Percentiles rank a stretch among this genome's conserved stretches.
phyloP scores from a whole-genome alignment of 1,284 basidiomycete genomes.

The Athelia sp. region DNA sequence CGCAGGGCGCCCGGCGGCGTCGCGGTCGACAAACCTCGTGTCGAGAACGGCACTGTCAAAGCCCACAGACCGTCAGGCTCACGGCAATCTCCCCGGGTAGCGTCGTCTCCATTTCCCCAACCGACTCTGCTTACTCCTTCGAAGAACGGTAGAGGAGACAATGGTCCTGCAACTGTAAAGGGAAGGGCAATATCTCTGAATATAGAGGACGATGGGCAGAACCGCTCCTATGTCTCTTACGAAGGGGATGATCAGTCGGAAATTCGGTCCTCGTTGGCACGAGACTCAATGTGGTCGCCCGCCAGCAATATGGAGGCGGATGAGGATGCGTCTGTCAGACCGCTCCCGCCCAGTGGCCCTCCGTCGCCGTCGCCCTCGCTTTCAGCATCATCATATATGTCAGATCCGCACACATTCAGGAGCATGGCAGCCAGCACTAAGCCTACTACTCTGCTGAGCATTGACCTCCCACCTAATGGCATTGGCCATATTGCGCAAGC shows the following conservation, averaged over 20 bases:
- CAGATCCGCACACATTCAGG: constrained; percentile 72
- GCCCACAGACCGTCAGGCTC: background rate
- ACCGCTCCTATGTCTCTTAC: constrained; percentile 28
- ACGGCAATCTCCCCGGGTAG: constrained; percentile 23
- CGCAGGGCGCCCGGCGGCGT: constrained; percentile 35
- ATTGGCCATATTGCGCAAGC: constrained; percentile 92
- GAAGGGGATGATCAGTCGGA: constrained; percentile 45
- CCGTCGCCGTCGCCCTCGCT: constrained; percentile 80
- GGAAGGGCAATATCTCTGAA: constrained; percentile 64
- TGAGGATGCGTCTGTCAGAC: constrained; percentile 85
- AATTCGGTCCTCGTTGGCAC: constrained; percentile 50
- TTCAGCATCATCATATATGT: constrained; percentile 75
- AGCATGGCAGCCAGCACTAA: constrained; percentile 89
- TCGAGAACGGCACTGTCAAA: background rate
- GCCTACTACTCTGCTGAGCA: constrained; percentile 88
- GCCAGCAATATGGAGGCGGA: constrained; percentile 73
- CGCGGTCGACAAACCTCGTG: background rate
- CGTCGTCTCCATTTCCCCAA: constrained; percentile 36
- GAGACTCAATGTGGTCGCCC: constrained; percentile 72
- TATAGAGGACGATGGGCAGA: constrained; percentile 42
- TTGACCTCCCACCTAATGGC: constrained; percentile 73
- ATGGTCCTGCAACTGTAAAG: constrained; percentile 32
- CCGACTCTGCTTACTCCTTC: constrained; percentile 11
- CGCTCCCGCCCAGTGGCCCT: constrained; percentile 79
- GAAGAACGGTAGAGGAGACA: constrained; percentile 25